These are phyloP conservation scores for Saturnispora besseyi DNA, from an alignment of 805 yeast genomes.

Conservation along the genomic window DNA sequence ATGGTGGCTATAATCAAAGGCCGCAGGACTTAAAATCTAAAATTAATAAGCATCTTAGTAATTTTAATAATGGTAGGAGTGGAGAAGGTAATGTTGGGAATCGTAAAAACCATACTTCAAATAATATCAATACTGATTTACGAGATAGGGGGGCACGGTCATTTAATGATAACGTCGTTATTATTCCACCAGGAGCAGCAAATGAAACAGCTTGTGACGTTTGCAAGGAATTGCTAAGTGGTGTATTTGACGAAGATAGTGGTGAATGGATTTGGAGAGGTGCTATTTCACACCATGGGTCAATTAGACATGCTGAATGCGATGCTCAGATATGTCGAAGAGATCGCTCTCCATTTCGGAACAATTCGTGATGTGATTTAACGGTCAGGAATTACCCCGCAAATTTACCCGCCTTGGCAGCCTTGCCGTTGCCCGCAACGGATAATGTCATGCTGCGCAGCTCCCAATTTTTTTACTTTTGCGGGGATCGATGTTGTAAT, in stretches of 20 bases:
- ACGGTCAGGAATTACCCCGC: conserved; percentile 3
- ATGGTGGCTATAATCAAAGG: background rate
- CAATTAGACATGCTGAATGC: conserved; percentile 55
- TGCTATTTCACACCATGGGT: conserved; percentile 39
- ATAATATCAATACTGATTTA: background rate
- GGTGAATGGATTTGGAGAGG: conserved; percentile 82
- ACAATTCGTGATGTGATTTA: background rate
- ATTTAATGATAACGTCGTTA: conserved; percentile 41
- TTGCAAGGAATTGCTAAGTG: conserved; percentile 56
- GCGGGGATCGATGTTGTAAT: too few species aligned
- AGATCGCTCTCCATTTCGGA: conserved; percentile 25
- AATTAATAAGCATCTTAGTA: background rate
- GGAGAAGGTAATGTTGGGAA: background rate
- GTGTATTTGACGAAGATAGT: conserved; percentile 60
- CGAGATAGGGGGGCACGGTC: conserved; percentile 5
- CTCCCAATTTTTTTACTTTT: too few species aligned
- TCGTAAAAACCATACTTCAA: background rate
- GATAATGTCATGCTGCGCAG: too few species aligned
- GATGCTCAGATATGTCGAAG: conserved; percentile 46
- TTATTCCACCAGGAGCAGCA: conserved; percentile 58
- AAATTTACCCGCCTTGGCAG: background rate
- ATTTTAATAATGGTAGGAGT: background rate
- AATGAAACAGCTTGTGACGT: conserved; percentile 56
- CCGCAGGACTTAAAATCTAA: conserved; percentile 15
- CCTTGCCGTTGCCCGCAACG: too few species aligned